phyloP scores from a whole-genome alignment of 179 eudicot genomes.

The Carnegiea gigantea region DNA sequence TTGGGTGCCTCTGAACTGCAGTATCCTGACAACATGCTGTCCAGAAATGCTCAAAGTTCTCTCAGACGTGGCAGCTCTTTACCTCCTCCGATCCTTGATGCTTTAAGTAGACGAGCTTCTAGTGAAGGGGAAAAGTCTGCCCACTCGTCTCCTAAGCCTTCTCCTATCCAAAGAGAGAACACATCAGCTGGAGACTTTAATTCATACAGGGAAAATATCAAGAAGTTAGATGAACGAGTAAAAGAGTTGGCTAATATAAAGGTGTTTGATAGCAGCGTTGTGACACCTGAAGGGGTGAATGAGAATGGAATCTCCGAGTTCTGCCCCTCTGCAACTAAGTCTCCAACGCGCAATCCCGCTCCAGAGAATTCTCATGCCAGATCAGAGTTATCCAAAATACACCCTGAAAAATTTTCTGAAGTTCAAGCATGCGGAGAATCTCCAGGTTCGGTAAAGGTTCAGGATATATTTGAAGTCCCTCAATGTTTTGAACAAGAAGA shows the following conservation, averaged over 20 bases:
- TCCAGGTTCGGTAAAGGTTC: slow-evolving; percentile 30
- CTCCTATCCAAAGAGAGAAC: slow-evolving; percentile 21
- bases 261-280: slow-evolving; percentile 11
- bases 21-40: slow-evolving; percentile 59
- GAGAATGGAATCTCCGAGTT: slow-evolving; percentile 26
- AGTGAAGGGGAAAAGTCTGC: slow-evolving; percentile 42
- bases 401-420: slow-evolving; percentile 23
- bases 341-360: not conserved
- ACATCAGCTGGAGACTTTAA: slow-evolving; percentile 33
- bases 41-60: slow-evolving; percentile 30
- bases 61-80: slow-evolving; percentile 53
- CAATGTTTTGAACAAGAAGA: slow-evolving; percentile 21
- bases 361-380: slow-evolving; percentile 26
- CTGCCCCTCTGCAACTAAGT: not conserved
- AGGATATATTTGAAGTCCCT: slow-evolving; percentile 94
- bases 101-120: slow-evolving; percentile 35
- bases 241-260: slow-evolving; percentile 39
- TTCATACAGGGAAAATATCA: slow-evolving; percentile 75
- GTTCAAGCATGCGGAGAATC: slow-evolving; percentile 27
- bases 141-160: slow-evolving; percentile 34
- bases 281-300: slow-evolving; percentile 10
- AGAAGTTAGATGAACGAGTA: slow-evolving; percentile 60
- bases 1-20: slow-evolving; percentile 46
- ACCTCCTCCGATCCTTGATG: slow-evolving; percentile 41
- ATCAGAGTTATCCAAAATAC: slow-evolving; percentile 18